A percentile compares a stretch with the other conserved stretches of the same genome.
phyloP scores from a whole-genome alignment of 495 filamentous ascomycete genomes.

The Trichoderma asperelloides region DNA sequence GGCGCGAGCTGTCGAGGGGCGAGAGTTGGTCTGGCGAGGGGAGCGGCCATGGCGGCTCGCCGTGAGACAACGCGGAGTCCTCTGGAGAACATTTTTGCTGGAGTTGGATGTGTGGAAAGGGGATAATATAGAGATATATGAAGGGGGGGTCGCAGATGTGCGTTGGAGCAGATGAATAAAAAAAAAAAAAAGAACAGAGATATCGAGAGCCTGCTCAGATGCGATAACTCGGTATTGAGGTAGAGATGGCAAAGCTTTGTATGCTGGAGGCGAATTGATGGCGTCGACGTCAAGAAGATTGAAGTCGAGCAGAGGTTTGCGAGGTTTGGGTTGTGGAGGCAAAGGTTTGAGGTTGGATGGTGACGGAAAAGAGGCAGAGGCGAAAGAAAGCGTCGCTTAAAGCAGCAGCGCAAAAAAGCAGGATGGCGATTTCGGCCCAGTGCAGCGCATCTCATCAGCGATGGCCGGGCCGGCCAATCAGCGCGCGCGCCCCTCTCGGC shows the following conservation, averaged over 20 bases:
- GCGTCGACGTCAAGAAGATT: too few species aligned
- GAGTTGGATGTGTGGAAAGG: too few species aligned
- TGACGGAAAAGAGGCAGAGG: neutral
- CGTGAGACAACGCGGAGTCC: conserved; percentile 23
- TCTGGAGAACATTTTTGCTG: conserved; percentile 26
- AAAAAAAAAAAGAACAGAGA: too few species aligned
- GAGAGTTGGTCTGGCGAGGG: conserved; percentile 16
- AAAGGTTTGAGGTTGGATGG: neutral
- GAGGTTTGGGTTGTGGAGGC: too few species aligned
- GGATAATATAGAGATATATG: too few species aligned
- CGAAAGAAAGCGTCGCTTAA: neutral
- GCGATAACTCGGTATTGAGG: neutral
- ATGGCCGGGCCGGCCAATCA: neutral
- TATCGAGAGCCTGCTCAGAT: neutral
- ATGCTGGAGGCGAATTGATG: too few species aligned
- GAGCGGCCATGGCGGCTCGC: conserved; percentile 18
- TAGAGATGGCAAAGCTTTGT: too few species aligned
- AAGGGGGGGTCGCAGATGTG: too few species aligned
- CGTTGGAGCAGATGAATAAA: too few species aligned
- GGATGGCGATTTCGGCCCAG: conserved; percentile 9
- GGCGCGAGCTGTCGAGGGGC: conserved; percentile 28
- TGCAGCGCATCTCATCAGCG: neutral
- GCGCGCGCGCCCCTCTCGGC: neutral
- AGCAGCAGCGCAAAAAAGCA: neutral
- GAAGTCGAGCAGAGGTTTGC: too few species aligned